phyloP scores from a whole-genome alignment of 2,329 filamentous ascomycete genomes.

The Penicillium digitatum region DNA sequence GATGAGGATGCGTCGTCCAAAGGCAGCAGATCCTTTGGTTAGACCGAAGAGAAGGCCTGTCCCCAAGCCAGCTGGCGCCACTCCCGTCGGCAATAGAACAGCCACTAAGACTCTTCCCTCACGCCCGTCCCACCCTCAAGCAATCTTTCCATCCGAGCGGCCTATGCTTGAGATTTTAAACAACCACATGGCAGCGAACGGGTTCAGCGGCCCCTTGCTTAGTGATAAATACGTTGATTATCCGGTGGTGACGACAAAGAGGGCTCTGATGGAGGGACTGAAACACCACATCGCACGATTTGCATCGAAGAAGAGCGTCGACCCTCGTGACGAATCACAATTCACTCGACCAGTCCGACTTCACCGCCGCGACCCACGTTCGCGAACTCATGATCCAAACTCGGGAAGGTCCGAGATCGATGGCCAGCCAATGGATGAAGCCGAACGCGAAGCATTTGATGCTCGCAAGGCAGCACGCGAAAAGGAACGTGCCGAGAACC shows the following conservation, averaged over 20 bases:
- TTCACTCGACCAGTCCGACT: constrained; percentile 86
- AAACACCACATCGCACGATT: constrained; percentile 87
- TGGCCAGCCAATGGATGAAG: constrained; percentile 59
- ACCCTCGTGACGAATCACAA: constrained; percentile 70
- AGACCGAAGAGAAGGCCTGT: constrained; percentile 52
- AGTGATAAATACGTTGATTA: constrained; percentile 50
- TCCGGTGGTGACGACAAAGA: constrained; percentile 79
- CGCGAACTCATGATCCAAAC: constrained; percentile 53
- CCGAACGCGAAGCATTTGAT: constrained; percentile 57
- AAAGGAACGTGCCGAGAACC: constrained; percentile 77
- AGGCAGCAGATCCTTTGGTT: constrained; percentile 60
- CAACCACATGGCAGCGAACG: constrained; percentile 37
- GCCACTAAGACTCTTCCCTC: constrained; percentile 26
- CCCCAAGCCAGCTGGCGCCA: constrained; percentile 23
- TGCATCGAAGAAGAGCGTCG: constrained; percentile 58
- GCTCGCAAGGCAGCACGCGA: constrained; percentile 70
- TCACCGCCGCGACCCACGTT: constrained; percentile 80
- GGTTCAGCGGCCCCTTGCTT: constrained; percentile 42
- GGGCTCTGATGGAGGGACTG: constrained; percentile 70
- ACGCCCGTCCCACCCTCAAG: constrained; percentile 20
- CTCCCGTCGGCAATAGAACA: constrained; percentile 21
- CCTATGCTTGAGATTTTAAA: constrained; percentile 18
- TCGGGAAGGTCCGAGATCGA: constrained; percentile 42
- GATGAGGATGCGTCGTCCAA: constrained; percentile 46
- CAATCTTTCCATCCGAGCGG: constrained; percentile 21